Evolutionary conservation across 2,329 filamentous ascomycete genomes (phyloP), one percentile per base, ranked within the genome.

Genomic region (Microcyclosporella mali): DNA sequence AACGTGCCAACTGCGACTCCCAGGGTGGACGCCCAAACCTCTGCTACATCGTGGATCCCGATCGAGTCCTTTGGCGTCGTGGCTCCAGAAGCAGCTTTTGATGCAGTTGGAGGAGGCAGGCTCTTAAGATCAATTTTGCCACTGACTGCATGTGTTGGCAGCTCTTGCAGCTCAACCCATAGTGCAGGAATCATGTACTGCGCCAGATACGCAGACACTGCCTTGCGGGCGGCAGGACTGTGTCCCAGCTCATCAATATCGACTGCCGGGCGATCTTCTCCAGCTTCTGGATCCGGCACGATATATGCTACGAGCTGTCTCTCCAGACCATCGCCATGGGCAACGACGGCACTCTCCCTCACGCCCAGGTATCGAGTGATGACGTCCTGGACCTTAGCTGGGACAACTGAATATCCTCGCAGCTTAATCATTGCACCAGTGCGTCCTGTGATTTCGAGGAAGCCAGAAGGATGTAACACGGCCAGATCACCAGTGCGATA

Each of bases 171-270:
- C 56, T 84, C 77, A 29, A 89, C 80, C 85, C 85, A 90, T 2
- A 88, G 64, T 1, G 82, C 74, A 0, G 85, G 85, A 41, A 90
- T 82, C 85, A 90, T 89, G 64, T 90, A 90, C 49, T 86, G 84
- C 1, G 85, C 85, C 21, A 90, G 72, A 49, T 80, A 79, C 12
- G 75, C 69, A 1, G 80, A 73, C 2, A 90, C 71, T 12, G 75
- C 74, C 42, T 79, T 77, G 35, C 85, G 75, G 2, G 84, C 79
- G 4, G 74, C 73, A 1, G 84, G 79, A 52, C 84, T 88, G 62
- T 85, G 82, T 4, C 83, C 84, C 19, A 79, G 75, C 43, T 82
- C 77, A 46, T 88, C 80, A 35, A 88, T 78, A 35, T 82, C 75
- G 2, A 86, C 70, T 3, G 69, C 64, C 0, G 80, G 77, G 16